Conservation (phyloP, 306 rosid species). For the Acacia confusa region DNA sequence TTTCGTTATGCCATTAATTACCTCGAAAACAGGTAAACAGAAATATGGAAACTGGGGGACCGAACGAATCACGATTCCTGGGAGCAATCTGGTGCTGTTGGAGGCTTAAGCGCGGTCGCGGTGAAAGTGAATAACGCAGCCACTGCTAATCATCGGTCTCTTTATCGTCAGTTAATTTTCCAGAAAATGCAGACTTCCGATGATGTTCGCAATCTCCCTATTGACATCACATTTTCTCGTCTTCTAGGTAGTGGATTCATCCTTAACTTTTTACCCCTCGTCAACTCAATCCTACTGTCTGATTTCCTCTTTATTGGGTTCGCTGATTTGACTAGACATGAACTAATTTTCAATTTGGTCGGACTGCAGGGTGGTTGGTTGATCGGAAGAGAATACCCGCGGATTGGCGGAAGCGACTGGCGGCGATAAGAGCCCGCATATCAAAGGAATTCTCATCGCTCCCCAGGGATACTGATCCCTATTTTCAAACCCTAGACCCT, state of each 20-base stretch:
- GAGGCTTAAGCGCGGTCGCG: background rate
- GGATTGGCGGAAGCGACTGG: constrained; percentile 4
- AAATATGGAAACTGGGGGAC: background rate
- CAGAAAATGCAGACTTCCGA: background rate
- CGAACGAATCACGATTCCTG: background rate
- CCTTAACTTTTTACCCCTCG: background rate
- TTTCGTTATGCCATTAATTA: background rate
- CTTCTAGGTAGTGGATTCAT: background rate
- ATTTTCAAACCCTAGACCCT: background rate
- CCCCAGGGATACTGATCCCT: background rate
- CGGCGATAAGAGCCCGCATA: background rate
- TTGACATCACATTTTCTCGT: background rate
- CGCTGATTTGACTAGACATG: background rate
- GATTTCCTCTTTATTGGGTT: background rate
- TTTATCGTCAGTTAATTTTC: background rate
- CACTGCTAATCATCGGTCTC: background rate
- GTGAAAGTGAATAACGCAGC: background rate
- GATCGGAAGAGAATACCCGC: constrained; percentile 5
- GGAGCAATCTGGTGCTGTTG: background rate
- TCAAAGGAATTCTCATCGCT: background rate
- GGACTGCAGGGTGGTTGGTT: background rate
- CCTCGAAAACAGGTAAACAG: background rate
- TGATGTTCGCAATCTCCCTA: background rate
- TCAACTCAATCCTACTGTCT: background rate
- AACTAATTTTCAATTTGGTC: background rate